Evolutionary conservation across 768 basidiomycete genomes (phyloP).

Genomic region (Phylloporus sp.): DNA sequence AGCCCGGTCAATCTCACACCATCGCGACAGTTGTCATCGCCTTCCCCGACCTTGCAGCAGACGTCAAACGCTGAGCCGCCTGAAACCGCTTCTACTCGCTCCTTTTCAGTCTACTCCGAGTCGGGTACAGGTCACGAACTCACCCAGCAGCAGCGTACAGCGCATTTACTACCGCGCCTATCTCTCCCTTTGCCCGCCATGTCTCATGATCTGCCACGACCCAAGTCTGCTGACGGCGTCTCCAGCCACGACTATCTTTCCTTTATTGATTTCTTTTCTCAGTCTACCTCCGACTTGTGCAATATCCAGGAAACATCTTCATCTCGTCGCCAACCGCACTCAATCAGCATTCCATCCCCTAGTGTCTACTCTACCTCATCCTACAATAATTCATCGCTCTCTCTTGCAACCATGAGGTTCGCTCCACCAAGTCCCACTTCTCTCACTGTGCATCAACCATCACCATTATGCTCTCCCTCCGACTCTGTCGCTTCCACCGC

Average conservation of each 20-base stretch:
- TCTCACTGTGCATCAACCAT: neutral
- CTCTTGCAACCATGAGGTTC: conserved; percentile 32
- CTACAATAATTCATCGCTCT: conserved; percentile 16
- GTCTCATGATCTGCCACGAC: conserved; percentile 16
- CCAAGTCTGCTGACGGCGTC: conserved; percentile 15
- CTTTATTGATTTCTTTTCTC: conserved; percentile 45
- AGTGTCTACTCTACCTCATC: conserved; percentile 15
- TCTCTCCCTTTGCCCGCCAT: conserved; percentile 19
- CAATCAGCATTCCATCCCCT: conserved; percentile 18
- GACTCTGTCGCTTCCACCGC: conserved; percentile 10
- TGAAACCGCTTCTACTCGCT: conserved; percentile 19
- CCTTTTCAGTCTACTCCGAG: conserved; percentile 26
- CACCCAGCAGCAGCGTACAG: conserved; percentile 36
- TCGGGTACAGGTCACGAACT: conserved; percentile 27
- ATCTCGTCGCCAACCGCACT: conserved; percentile 14
- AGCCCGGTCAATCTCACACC: conserved; percentile 11
- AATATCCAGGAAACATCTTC: conserved; percentile 1
- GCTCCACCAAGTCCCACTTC: conserved; percentile 28
- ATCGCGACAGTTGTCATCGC: conserved; percentile 15
- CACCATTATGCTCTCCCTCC: conserved; percentile 8
- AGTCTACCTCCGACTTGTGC: conserved; percentile 17
- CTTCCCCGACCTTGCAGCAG: neutral
- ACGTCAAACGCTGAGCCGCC: neutral
- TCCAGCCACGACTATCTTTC: conserved; percentile 39
- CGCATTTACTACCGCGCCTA: conserved; percentile 28